Evolutionary conservation across 108 stramenopile species (phyloP).

Genomic region (Parietichytrium sp.): DNA sequence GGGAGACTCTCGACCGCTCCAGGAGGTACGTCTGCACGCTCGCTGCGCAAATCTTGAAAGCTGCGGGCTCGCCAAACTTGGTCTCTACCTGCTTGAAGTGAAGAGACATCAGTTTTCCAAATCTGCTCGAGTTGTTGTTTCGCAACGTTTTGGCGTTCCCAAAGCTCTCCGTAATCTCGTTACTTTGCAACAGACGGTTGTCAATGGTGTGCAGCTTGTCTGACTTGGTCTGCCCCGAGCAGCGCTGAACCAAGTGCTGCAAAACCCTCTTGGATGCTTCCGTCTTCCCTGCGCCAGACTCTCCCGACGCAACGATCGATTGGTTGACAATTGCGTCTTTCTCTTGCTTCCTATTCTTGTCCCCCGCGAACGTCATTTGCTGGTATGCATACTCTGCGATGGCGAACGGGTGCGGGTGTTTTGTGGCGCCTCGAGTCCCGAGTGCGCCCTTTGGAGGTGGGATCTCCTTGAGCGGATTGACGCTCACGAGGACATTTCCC

Average conservation of each 20-base stretch:
- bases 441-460: neutral
- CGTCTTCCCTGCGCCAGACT: slow-evolving; percentile 47
- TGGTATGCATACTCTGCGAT: slow-evolving; percentile 30
- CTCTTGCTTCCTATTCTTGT: neutral
- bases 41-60: slow-evolving; percentile 28
- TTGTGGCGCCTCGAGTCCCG: neutral
- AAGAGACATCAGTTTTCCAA: slow-evolving; percentile 43
- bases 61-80: slow-evolving; percentile 1
- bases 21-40: slow-evolving; percentile 41
- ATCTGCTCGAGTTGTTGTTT: slow-evolving; percentile 42
- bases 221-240: too few species aligned
- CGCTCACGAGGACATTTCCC: slow-evolving; percentile 42
- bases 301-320: slow-evolving; percentile 15
- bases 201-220: neutral
- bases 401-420: slow-evolving; percentile 25
- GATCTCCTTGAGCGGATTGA: slow-evolving; percentile 42
- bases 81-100: slow-evolving; percentile 34
- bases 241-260: slow-evolving; percentile 11
- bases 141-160: slow-evolving; percentile 36
- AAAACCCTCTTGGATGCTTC: slow-evolving; percentile 34
- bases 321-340: slow-evolving; percentile 13
- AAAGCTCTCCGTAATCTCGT: slow-evolving; percentile 34
- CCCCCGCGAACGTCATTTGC: slow-evolving; percentile 26
- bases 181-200: neutral
- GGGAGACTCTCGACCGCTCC: slow-evolving; percentile 43